Percentiles rank a stretch among this genome's conserved stretches.
Conservation (phyloP, 2,329 filamentous ascomycete species). For the Colletotrichum filicis region DNA sequence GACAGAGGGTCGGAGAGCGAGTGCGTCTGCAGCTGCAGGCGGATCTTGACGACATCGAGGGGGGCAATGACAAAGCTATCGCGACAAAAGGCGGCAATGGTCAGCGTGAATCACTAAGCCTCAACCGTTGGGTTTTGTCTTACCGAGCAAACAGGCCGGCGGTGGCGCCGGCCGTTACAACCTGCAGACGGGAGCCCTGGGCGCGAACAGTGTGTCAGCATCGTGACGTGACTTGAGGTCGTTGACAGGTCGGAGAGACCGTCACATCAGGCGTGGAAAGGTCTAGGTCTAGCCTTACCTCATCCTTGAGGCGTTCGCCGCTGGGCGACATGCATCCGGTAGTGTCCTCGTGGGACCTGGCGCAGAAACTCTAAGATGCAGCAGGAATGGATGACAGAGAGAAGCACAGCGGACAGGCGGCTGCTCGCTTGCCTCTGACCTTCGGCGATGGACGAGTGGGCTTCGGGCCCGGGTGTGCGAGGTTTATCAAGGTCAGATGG, state of each 20-base stretch:
- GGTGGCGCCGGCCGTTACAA: constrained; percentile 65
- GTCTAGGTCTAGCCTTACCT: constrained; percentile 50
- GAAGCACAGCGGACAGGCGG: not conserved
- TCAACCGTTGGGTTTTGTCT: constrained; percentile 28
- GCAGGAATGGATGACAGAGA: constrained; percentile 4
- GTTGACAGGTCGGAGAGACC: constrained; percentile 5
- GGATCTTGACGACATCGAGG: constrained; percentile 97
- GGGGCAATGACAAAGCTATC: constrained; percentile 89
- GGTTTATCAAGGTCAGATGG: constrained; percentile 31
- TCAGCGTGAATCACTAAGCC: constrained; percentile 32
- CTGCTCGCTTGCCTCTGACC: not conserved
- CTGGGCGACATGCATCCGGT: constrained; percentile 49
- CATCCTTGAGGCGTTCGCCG: constrained; percentile 65
- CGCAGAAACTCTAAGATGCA: constrained; percentile 2
- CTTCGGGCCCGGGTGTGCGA: constrained; percentile 28
- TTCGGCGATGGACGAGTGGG: constrained; percentile 15
- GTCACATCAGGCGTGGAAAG: not conserved
- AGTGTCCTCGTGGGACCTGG: constrained; percentile 35
- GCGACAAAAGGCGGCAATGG: not conserved
- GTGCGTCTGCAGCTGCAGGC: constrained; percentile 91
- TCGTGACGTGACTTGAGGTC: constrained; percentile 7
- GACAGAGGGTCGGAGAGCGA: constrained; percentile 80
- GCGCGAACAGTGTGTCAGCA: constrained; percentile 27
- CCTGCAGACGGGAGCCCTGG: constrained; percentile 67
- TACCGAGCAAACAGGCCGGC: constrained; percentile 92